phyloP scores from a whole-genome alignment of 225 moss, liverwort and hornwort genomes.

The Pseudoscleropodium purum region DNA sequence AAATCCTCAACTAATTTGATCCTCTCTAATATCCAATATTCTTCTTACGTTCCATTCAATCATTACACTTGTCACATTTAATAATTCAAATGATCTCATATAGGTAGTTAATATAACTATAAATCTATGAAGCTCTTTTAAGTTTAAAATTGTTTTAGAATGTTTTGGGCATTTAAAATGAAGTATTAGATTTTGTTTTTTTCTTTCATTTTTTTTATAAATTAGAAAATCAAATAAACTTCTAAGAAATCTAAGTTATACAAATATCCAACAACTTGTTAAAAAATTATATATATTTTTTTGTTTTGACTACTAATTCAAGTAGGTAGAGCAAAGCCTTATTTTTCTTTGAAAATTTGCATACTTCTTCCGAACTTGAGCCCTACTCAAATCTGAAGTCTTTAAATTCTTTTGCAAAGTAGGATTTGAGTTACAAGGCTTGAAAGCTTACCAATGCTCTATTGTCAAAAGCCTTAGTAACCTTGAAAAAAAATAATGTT shows the following conservation, averaged over 20 bases:
- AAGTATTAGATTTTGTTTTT: not conserved
- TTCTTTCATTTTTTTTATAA: not conserved
- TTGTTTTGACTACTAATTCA: not conserved
- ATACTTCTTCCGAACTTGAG: not conserved
- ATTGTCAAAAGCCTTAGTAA: rapidly evolving
- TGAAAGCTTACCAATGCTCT: not conserved
- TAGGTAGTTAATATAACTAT: not conserved
- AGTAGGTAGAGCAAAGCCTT: not conserved
- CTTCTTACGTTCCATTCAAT: not conserved
- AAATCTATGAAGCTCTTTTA: not conserved
- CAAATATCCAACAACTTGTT: not conserved
- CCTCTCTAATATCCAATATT: not conserved
- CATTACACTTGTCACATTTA: not conserved
- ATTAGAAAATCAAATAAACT: not conserved
- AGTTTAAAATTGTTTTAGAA: not conserved
- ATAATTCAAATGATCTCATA: not conserved
- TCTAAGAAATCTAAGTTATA: not conserved
- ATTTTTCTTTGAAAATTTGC: not conserved
- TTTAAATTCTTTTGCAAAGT: not conserved
- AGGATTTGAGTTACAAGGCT: not conserved
- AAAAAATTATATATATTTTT: not conserved
- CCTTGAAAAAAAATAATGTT: not conserved
- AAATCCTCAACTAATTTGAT: not conserved
- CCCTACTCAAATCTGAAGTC: not conserved
- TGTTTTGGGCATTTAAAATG: not conserved